Base-by-base conservation (phyloP, 2,329 filamentous ascomycete species). In the Emergomyces orientalis region DNA sequence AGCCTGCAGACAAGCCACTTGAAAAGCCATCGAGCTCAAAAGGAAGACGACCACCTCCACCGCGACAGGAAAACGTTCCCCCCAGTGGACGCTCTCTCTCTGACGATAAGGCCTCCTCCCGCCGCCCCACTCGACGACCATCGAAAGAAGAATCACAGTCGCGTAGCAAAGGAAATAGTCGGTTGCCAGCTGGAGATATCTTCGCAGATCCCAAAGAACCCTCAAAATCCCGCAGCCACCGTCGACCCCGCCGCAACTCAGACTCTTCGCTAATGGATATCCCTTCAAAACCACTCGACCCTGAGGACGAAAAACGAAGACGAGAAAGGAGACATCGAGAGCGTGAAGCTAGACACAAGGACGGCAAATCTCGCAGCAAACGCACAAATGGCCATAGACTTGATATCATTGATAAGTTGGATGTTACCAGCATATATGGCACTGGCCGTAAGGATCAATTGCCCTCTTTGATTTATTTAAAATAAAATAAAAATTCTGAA, bases 381-480 rank as follows among this genome's bases (percentile, higher is more conserved):
- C 75, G 75, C 63, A 75, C 75, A 61, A 75, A 74, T 63, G 73
- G 73, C 58, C 72, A 76, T 59, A 71, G 73, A 62, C 75, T 97
- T 67, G 94, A 99, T 74, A 84, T 97, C 55, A 97, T 99, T 71
- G 94, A 99, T 78, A 93, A 97, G 74, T 81, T 99, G 67, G 94
- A 97, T 78, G 92, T 94, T 66, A 97, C 92, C 4, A 92, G 92
- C 74, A 95, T 97, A 69, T 97, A 96, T 72, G 93, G 94, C 63
- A 90, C 89, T 70, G 92, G 93, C 77, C 80, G 91, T 95, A 81
- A 78, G 90, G 86, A 27, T 41, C 51, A 32, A 51, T 30, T n/a
- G 19, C 17, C 8, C 2, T 32, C 39, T 34, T n/a, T 52, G n/a
- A n/a, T n/a, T n/a, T n/a, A n/a, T n/a, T n/a, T n/a, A n/a, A n/a